Evolutionary conservation across 169 alveolate genomes (phyloP), one percentile per base, ranked within the genome.

Genomic region (Plasmodium fragile): DNA sequence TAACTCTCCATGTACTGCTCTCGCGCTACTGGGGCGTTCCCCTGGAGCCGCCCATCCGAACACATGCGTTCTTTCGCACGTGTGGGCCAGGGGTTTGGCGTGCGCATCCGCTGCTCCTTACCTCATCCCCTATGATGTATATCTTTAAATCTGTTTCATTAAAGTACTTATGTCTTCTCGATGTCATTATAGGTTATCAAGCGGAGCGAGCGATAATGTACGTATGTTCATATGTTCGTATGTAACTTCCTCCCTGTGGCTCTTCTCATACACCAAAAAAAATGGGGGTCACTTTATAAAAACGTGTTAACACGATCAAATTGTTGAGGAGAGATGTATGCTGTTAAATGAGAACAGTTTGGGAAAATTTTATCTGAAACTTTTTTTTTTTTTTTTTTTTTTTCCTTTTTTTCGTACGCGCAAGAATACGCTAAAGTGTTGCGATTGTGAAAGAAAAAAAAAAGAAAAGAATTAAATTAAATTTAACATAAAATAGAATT

Each of bases 111-210:
- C n/a, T 32, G 5, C 71, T 30, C 28, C 91, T 79, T 65, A 95
- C 97, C 95, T 95, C 96, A 93, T 95, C 97, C 53, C 97, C 97
- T 72, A 95, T 95, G 92, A 95, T 95, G 82, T 95, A 95, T 69
- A 95, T 92, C 72, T 94, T 95, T 65, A 84, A 84, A 49, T 84
- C 93, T 34, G 93, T 84, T 84, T 84, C 93, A 73, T 84, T 84
- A 49, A 84, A 84, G 34, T 72, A 34, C 25, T 75, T 84, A 73
- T 84, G 84, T 84, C 93, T 84, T 84, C 93, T 73, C 65, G 93
- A 73, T 73, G 93, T 73, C 93, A 84, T 84, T 69, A 84, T 84
- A 84, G 34, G 32, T 65, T 65, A 65, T 1, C 41, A 65, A 65
- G 36, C 13, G 30, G 75, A 25, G 36, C 75, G 30, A 25, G 36